Evolutionary conservation across 768 basidiomycete genomes (phyloP), one percentile per base, ranked within the genome.

Genomic region (Pilatotrama ljubarskyi): DNA sequence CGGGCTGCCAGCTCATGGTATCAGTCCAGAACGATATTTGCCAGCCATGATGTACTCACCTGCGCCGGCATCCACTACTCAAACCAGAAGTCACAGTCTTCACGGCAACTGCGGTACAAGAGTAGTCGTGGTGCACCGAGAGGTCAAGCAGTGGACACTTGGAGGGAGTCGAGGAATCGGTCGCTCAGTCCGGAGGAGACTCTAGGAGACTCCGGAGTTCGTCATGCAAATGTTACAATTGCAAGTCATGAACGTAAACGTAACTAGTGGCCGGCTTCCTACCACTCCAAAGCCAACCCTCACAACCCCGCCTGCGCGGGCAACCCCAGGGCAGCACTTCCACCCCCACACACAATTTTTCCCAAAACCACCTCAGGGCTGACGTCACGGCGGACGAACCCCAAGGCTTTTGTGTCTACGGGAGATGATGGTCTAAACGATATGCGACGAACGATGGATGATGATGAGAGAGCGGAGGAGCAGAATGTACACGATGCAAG

Each of bases 211-310:
- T n/a, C n/a, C n/a, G 18, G 37, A 29, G 29, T 26, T 57, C 55
- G 38, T 62, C 55, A 57, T 62, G 61, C 41, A 47, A 56, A 47
- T 57, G 50, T 47, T 53, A 59, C 57, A 59, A 20, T 36, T 61
- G 53, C 53, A 55, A 53, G 55, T 62, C 61, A 56, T 57, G 50
- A 62, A 17, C 51, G 51, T 52, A 26, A 41, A 52, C 50, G 42
- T 49, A 43, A 51, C 51, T 24, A 11, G 36, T 37, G 18, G 50
- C 43, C 50, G 18, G 32, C 55, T 53, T 46, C 61, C 50, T 47
- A 22, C 48, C 35, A 37, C 25, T 37, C 35, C 36, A 36, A 20
- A 46, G 37, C 37, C 37, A 57, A 11, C 35, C 36, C 24, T 4
- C 41, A 48, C 26, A 37, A 40, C 32, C 41, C 46, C 38, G 37